Percentiles rank a stretch among this genome's conserved stretches.
These are phyloP conservation scores for Parafenestella ontariensis DNA, from an alignment of 2,329 filamentous ascomycete genomes.

Conservation along the genomic window DNA sequence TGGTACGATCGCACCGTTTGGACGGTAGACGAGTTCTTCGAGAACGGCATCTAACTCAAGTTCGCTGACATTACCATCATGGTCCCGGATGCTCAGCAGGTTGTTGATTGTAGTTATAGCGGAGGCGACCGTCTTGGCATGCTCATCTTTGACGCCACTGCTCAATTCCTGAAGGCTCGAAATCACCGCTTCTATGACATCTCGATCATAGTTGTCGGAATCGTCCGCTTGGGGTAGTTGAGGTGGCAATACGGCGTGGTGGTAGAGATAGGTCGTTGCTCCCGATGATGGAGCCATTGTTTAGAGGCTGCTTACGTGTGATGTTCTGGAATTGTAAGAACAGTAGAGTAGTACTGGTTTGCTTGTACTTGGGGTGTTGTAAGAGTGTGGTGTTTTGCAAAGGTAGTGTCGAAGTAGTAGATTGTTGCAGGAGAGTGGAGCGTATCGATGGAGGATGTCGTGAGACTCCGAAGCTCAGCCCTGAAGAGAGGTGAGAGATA, in stretches of 20 bases:
- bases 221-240: conserved; percentile 54
- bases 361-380: too few species aligned
- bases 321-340: too few species aligned
- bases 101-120: conserved; percentile 23
- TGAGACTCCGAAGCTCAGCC: too few species aligned
- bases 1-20: conserved; percentile 28
- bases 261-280: conserved; percentile 15
- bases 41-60: conserved; percentile 11
- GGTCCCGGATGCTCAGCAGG: conserved; percentile 12
- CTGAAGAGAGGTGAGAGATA: too few species aligned
- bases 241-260: conserved; percentile 60
- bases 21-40: conserved; percentile 22
- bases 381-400: not conserved
- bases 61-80: conserved; percentile 19
- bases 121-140: conserved; percentile 5
- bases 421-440: too few species aligned
- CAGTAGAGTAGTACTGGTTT: too few species aligned
- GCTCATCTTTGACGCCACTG: not conserved
- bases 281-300: conserved; percentile 10
- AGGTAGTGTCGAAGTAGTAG: not conserved
- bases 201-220: conserved; percentile 13
- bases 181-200: conserved; percentile 16
- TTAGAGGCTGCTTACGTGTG: too few species aligned
- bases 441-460: too few species aligned
- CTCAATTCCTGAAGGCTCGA: conserved; percentile 19